Base-by-base conservation (phyloP, 2,329 filamentous ascomycete genomes). In the Aspergillus ochraceus region DNA sequence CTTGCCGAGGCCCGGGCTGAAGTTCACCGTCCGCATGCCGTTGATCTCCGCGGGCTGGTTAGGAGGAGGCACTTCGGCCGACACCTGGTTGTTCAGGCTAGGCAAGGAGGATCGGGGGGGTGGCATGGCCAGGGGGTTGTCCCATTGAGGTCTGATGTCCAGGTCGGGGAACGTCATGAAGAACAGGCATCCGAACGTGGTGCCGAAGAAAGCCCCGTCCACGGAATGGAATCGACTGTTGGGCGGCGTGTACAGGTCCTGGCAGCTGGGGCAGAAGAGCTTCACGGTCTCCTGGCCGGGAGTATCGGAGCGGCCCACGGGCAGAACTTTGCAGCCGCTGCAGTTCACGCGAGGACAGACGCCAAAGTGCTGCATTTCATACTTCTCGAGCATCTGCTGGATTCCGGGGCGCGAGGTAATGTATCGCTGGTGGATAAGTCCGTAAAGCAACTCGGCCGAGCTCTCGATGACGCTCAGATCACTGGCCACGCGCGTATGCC, bases 321-420 rank as follows among this genome's bases (percentile, higher is more conserved):
- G 95, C 5, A 99, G 84, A 14, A 96, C 95, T 70, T 94, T 90
- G 65, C 92, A 90, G 61, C 90, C 89, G 70, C 92, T 90, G 83
- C 95, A 99, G 78, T 94, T 88, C 60, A 94, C 96, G 60, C 95
- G 87, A n/a, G 95, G 95, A 76, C 95, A 99, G 68, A 90, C 88
- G 55, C 95, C 95, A 73, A 99, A 99, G 80, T 99, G 94, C 62
- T 93, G 90, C 52, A 96, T 84, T 77, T 98, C 94, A 81, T 98
- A 99, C 77, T 99, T 99, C 78, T 99, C 95, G 64, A 93, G 92
- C 95, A 99, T 99, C 76, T 97, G 93, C 79, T 98, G 94, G 70
- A 99, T 98, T 55, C 95, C 95, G 2, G 91, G 92, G 60, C 95
- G 86, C 24, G 93, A 97, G 71, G 93, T 98, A 79, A 99, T 98